Conservation (phyloP, 106 monocot genomes). For the Dendrobium officinale region DNA sequence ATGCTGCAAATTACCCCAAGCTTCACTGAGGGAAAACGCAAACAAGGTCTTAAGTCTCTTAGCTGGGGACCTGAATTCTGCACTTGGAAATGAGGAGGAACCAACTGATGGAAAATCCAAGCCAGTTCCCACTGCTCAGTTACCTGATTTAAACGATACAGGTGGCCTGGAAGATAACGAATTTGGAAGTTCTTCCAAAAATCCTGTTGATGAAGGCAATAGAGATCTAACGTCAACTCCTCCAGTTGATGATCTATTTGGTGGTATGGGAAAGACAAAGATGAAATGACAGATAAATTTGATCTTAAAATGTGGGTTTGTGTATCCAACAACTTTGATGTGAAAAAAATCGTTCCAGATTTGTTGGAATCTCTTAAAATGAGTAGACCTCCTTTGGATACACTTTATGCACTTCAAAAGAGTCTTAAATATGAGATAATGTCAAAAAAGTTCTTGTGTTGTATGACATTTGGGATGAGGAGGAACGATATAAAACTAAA, state of each 20-base stretch:
- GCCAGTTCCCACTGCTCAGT: conserved; percentile 31
- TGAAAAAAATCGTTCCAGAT: no score
- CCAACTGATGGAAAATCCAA: conserved; percentile 27
- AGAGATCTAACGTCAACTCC: conserved; percentile 21
- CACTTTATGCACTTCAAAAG: no score
- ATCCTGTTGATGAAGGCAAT: conserved; percentile 15
- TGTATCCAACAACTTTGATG: no score
- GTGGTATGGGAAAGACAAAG: conserved; percentile 13
- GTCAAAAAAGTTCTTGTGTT: no score
- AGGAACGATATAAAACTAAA: no score
- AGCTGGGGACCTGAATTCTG: conserved; percentile 39
- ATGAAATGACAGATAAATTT: conserved; percentile 32
- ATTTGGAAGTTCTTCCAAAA: conserved; percentile 23
- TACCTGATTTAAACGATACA: conserved; percentile 95
- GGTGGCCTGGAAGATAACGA: conserved; percentile 34
- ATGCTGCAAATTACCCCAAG: conserved; percentile 84
- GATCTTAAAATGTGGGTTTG: no score
- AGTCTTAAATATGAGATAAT: no score
- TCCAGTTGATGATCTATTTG: conserved; percentile 72
- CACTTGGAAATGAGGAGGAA: conserved; percentile 24
- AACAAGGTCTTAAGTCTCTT: conserved; percentile 76
- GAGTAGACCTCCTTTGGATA: no score
- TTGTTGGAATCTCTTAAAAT: no score
- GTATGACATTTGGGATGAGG: no score
- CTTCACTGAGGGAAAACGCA: conserved; percentile 81